Evolutionary conservation across 805 yeast species (phyloP).

Genomic region (Yamadazyma scolyti): DNA sequence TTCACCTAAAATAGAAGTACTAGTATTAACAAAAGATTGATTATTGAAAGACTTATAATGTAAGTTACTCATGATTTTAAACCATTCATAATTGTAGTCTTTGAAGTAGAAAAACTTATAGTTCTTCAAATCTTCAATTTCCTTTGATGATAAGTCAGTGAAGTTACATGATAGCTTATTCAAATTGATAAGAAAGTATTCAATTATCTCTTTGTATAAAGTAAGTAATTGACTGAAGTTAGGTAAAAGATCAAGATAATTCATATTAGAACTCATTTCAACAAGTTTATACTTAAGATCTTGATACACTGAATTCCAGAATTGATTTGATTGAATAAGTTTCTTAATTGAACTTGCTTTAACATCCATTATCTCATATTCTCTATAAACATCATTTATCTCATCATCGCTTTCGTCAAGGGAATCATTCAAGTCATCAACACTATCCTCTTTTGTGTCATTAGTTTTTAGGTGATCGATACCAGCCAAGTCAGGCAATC

Average conservation of each 20-base stretch:
- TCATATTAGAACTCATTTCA: slow-evolving; percentile 9
- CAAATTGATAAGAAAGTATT: slow-evolving; percentile 18
- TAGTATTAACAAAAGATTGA: slow-evolving; percentile 10
- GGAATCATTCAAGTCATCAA: slow-evolving; percentile 1
- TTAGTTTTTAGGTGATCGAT: slow-evolving; percentile 2
- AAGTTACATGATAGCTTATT: slow-evolving; percentile 4
- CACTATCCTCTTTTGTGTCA: slow-evolving; percentile 1
- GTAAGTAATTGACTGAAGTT: slow-evolving; percentile 13
- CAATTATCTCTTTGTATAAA: slow-evolving; percentile 20
- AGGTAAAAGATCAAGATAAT: slow-evolving; percentile 18
- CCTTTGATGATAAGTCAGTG: slow-evolving; percentile 4
- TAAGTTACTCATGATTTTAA: slow-evolving; percentile 15
- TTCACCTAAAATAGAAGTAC: slow-evolving; percentile 5
- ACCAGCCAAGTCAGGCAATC: slow-evolving; percentile 8
- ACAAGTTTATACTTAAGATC: slow-evolving; percentile 20
- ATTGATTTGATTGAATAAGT: slow-evolving; percentile 15
- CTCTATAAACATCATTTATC: slow-evolving; percentile 5
- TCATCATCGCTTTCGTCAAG: slow-evolving; percentile 4
- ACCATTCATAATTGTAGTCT: slow-evolving; percentile 20
- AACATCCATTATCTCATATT: slow-evolving; percentile 2
- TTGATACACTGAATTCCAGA: slow-evolving; percentile 30
- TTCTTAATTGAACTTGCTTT: slow-evolving; percentile 6
- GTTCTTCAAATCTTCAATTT: slow-evolving; percentile 6
- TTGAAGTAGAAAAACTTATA: slow-evolving; percentile 16
- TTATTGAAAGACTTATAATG: slow-evolving; percentile 14